phyloP scores from a whole-genome alignment of 2,329 filamentous ascomycete genomes.

The Ophiostoma sp. region DNA sequence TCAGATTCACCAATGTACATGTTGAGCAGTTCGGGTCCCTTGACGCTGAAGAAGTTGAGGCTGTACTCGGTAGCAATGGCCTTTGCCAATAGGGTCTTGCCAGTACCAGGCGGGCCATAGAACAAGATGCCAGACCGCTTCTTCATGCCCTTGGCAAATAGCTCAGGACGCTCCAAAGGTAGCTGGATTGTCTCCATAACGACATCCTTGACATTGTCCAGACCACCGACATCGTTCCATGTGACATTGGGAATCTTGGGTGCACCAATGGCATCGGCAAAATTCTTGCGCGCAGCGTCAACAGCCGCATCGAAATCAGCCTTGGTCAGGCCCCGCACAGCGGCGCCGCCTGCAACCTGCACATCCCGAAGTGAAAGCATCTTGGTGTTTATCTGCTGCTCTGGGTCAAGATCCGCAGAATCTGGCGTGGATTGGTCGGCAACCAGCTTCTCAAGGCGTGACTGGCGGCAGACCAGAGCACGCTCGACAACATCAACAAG shows the following conservation, averaged over 20 bases:
- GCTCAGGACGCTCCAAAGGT: constrained; percentile 81
- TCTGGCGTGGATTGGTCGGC: background rate
- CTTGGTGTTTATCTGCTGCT: constrained; percentile 17
- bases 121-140: constrained; percentile 91
- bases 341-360: constrained; percentile 77
- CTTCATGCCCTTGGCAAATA: constrained; percentile 97
- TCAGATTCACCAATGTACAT: constrained; percentile 97
- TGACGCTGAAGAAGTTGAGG: constrained; percentile 90
- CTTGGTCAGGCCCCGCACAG: constrained; percentile 71
- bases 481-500: constrained; percentile 91
- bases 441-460: constrained; percentile 72
- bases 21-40: constrained; percentile 84
- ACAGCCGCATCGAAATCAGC: constrained; percentile 88
- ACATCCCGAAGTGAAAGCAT: constrained; percentile 69
- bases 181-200: constrained; percentile 94
- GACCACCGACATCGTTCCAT: constrained; percentile 92
- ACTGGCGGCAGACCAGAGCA: constrained; percentile 69
- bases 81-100: constrained; percentile 88
- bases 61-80: constrained; percentile 91
- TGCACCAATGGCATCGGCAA: constrained; percentile 92
- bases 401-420: constrained; percentile 13
- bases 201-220: constrained; percentile 93
- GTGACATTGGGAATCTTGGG: constrained; percentile 96
- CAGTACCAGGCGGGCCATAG: constrained; percentile 85
- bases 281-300: constrained; percentile 93